These are phyloP conservation scores for Monascus ruber DNA, from an alignment of 2,329 filamentous ascomycete species.

Conservation along the genomic window DNA sequence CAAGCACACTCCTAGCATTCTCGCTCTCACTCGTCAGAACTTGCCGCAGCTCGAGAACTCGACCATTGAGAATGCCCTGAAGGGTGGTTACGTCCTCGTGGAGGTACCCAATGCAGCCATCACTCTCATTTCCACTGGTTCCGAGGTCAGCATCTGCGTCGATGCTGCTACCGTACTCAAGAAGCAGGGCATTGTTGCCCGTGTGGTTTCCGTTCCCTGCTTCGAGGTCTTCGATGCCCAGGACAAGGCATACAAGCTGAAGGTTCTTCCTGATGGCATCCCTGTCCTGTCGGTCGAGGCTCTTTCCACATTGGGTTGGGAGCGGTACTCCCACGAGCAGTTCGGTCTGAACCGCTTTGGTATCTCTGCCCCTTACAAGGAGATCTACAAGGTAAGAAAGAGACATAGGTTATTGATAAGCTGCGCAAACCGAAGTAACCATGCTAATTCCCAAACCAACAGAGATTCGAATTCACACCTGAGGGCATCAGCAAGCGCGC, in stretches of 20 bases:
- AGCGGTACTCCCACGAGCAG: slow-evolving; percentile 98
- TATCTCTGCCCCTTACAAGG: slow-evolving; percentile 92
- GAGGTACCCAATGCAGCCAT: slow-evolving; percentile 75
- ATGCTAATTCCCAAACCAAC: slow-evolving; percentile 21
- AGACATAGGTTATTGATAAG: not conserved
- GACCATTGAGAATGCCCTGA: slow-evolving; percentile 75
- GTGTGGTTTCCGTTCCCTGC: slow-evolving; percentile 92
- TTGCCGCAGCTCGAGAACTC: slow-evolving; percentile 94
- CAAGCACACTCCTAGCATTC: slow-evolving; percentile 79
- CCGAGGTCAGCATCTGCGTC: slow-evolving; percentile 86
- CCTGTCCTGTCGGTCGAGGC: slow-evolving; percentile 89
- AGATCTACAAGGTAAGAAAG: slow-evolving; percentile 71
- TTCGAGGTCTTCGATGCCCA: slow-evolving; percentile 94
- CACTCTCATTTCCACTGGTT: slow-evolving; percentile 89
- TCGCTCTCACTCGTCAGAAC: slow-evolving; percentile 95
- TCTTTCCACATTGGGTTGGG: slow-evolving; percentile 96
- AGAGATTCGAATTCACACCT: slow-evolving; percentile 99
- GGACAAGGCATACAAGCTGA: slow-evolving; percentile 86
- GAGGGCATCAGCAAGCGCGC: slow-evolving; percentile 96
- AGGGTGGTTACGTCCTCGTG: slow-evolving; percentile 87
- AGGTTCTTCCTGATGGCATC: slow-evolving; percentile 85
- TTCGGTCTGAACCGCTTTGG: slow-evolving; percentile 99
- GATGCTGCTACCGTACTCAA: slow-evolving; percentile 86
- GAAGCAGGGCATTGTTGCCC: slow-evolving; percentile 74
- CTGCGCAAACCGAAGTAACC: slow-evolving; percentile 1